Percentiles rank a stretch among this genome's conserved stretches.
phyloP scores from a whole-genome alignment of 305 asterid genomes.

The Galium porrigens region DNA sequence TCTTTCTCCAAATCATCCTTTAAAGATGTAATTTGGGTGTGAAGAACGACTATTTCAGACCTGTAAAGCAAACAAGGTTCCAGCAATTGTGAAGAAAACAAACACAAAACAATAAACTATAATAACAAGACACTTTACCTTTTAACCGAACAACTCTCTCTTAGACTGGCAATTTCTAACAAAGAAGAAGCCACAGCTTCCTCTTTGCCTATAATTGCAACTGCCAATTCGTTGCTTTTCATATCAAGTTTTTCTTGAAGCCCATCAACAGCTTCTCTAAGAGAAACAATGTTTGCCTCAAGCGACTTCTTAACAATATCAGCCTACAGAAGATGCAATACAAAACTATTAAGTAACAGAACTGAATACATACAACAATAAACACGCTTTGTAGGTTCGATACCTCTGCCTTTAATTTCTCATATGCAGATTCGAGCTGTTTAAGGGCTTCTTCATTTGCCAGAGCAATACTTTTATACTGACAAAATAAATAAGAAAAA shows the following conservation, averaged over 20 bases:
- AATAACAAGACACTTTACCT: conserved; percentile 28
- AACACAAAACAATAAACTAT: conserved; percentile 1
- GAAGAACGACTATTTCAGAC: conserved; percentile 49
- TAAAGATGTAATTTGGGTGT: conserved; percentile 48
- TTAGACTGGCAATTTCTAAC: conserved; percentile 52
- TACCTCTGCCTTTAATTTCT: conserved; percentile 57
- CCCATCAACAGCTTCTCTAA: conserved; percentile 40
- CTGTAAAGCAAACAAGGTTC: conserved; percentile 21
- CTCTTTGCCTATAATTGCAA: conserved; percentile 58
- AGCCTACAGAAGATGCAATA: conserved; percentile 29
- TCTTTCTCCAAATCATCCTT: conserved; percentile 71
- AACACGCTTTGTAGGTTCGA: not conserved
- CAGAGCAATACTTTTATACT: conserved; percentile 80
- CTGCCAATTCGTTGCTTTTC: conserved; percentile 55
- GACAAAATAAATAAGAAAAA: conserved; percentile 17
- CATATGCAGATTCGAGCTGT: conserved; percentile 52
- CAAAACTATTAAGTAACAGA: not conserved
- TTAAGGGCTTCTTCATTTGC: conserved; percentile 71
- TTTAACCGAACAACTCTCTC: conserved; percentile 49
- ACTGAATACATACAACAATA: not conserved
- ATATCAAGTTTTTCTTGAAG: conserved; percentile 49
- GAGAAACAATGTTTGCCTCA: conserved; percentile 48
- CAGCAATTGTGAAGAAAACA: conserved; percentile 7
- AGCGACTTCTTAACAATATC: conserved; percentile 49
- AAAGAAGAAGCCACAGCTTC: conserved; percentile 57